Evolutionary conservation across 2,329 filamentous ascomycete species (phyloP), one percentile per base, ranked within the genome.

Genomic region (Lachnellula subtilissima): DNA sequence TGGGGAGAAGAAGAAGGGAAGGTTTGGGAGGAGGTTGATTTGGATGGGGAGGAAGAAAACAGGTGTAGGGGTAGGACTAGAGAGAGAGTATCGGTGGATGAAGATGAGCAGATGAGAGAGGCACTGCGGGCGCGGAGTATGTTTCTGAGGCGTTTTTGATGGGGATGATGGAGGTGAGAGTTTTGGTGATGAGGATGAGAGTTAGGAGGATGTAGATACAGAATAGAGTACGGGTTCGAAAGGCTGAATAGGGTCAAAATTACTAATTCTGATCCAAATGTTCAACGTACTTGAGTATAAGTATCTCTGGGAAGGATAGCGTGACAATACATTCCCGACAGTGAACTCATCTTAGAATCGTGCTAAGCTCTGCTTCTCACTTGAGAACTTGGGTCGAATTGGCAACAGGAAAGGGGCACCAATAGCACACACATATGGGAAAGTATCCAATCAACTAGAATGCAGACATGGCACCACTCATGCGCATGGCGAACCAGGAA

Each of bases 1-100:
- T 35, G 15, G 8, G 57, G 53, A 54, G 50, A 56, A 14, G 50
- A 56, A 14, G 28, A 39, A 17, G 35, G 17, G 22, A 17, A n/a
- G 25, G 25, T 25, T 25, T 25, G 25, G 25, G 25, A 25, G 5
- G 25, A 25, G 5, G 25, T 25, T 25, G 25, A 25, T 25, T 7
- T 25, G 5, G 25, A 25, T 25, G 25, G 6, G 23, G 23, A 25
- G 7, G 25, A 7, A 25, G 25, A 25, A 4, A 25, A 25, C 25
- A 25, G 5, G 5, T 6, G 25, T 25, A 25, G 25, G 25, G 25
- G 25, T 25, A 25, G 25, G 25, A 25, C 5, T 25, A 25, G 1
- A 25, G 15, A 42, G 45, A 35, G 46, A 49, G 36, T 15, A 11
- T 2, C 11, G 28, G 51, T 40, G 45, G 15, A 43, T 40, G 52